Percentiles rank a stretch among this genome's conserved stretches.
These are phyloP conservation scores for Backusella tarrabulga DNA, from an alignment of 192 early-diverging fungal genomes.

Conservation along the genomic window DNA sequence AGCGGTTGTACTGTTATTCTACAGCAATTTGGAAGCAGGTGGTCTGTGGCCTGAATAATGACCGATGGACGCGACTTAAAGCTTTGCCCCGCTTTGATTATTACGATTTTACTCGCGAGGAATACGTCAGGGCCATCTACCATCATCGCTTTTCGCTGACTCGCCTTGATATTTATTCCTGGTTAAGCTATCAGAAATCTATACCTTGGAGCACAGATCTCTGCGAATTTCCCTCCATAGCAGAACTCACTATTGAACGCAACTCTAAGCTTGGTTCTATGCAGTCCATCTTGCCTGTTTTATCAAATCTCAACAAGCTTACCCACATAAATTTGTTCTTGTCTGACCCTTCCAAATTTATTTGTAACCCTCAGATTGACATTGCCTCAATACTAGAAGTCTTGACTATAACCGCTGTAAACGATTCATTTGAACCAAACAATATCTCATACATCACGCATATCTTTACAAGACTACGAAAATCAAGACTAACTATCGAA, in stretches of 20 bases:
- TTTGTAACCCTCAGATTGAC: neutral
- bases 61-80: neutral
- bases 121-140: neutral
- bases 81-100: neutral
- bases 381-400: neutral
- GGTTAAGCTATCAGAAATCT: neutral
- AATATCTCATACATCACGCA: neutral
- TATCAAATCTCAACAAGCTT: neutral
- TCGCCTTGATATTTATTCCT: slow-evolving; percentile 1
- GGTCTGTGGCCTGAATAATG: neutral
- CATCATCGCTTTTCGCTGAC: neutral
- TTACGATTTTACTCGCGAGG: neutral
- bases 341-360: neutral
- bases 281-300: neutral
- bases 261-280: neutral
- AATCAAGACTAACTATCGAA: neutral
- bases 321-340: neutral
- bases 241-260: neutral
- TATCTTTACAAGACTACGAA: neutral
- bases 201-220: neutral
- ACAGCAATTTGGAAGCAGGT: neutral
- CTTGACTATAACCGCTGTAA: neutral
- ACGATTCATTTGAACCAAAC: neutral
- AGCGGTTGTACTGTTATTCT: neutral
- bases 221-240: neutral